Evolutionary conservation across 768 basidiomycete genomes (phyloP).

Genomic region (Serpula lacrymans): DNA sequence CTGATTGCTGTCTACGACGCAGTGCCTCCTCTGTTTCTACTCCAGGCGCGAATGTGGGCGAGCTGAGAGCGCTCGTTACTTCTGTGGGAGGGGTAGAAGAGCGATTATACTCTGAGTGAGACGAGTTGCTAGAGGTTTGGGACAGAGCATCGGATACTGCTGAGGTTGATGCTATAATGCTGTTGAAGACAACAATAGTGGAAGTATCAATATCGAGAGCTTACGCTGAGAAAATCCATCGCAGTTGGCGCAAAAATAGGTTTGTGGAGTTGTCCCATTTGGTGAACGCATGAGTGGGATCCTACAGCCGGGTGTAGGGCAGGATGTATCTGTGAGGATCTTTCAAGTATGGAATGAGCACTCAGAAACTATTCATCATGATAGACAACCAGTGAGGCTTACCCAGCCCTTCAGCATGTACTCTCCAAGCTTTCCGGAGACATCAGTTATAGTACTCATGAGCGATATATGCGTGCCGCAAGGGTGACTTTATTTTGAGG

Average conservation of each 20-base stretch:
- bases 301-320: slow-evolving; percentile 50
- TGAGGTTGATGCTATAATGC: neutral
- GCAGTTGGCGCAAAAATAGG: slow-evolving; percentile 65
- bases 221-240: slow-evolving; percentile 36
- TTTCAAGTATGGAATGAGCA: slow-evolving; percentile 18
- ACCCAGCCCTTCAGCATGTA: slow-evolving; percentile 82
- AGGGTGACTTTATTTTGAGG: too few relatives aligned
- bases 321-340: slow-evolving; percentile 66
- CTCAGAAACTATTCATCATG: neutral
- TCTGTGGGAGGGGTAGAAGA: slow-evolving; percentile 80
- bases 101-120: slow-evolving; percentile 52
- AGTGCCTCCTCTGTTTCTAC: slow-evolving; percentile 62
- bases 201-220: slow-evolving; percentile 16
- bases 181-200: slow-evolving; percentile 1
- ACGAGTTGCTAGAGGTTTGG: slow-evolving; percentile 43
- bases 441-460: slow-evolving; percentile 53
- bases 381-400: slow-evolving; percentile 10
- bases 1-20: slow-evolving; percentile 76
- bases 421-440: slow-evolving; percentile 62
- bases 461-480: slow-evolving; percentile 6
- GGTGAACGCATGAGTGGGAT: slow-evolving; percentile 80
- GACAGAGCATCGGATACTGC: slow-evolving; percentile 11
- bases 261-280: slow-evolving; percentile 37
- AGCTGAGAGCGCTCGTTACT: slow-evolving; percentile 55
- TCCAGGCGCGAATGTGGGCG: slow-evolving; percentile 61